Conservation (phyloP, 164 flowering plant genomes). For the Sedum album region DNA sequence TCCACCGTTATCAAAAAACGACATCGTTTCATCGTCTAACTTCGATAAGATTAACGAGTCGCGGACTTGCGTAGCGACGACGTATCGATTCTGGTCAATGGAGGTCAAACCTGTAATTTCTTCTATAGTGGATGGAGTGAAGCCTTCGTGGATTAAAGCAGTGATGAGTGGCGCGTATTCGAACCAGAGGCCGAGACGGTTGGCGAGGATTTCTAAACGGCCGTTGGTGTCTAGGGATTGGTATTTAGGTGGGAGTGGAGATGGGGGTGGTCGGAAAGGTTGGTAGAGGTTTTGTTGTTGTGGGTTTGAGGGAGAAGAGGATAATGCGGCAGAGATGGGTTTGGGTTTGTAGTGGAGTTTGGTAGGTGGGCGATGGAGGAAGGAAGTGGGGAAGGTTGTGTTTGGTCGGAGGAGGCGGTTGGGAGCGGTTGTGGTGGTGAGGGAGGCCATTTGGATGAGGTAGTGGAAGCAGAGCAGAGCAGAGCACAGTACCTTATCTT, state of each 20-base stretch:
- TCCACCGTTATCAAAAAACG: conserved; percentile 52
- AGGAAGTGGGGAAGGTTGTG: not conserved
- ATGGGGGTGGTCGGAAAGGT: conserved; percentile 74
- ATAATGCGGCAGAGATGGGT: conserved; percentile 20
- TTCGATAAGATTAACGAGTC: conserved; percentile 44
- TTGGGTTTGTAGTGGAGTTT: not conserved
- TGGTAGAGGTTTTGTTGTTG: conserved; percentile 42
- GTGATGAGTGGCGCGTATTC: conserved; percentile 79
- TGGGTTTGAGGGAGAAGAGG: conserved; percentile 17
- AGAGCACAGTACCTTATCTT: too few species aligned
- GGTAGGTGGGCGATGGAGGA: not conserved
- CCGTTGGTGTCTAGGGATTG: conserved; percentile 37
- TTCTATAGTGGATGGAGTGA: conserved; percentile 58
- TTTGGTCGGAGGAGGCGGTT: too few species aligned
- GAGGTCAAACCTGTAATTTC: conserved; percentile 83
- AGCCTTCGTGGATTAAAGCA: conserved; percentile 52
- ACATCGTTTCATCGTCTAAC: conserved; percentile 29
- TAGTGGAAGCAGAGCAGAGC: not conserved
- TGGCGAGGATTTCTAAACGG: conserved; percentile 48
- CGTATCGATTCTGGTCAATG: conserved; percentile 68
- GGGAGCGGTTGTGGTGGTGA: not conserved
- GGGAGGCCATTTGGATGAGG: not conserved
- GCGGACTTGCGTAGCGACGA: conserved; percentile 75
- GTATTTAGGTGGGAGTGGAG: conserved; percentile 51
- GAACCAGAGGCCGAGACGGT: conserved; percentile 80